Conservation (phyloP, 192 early-diverging fungal species). For the Kappamyces sp. region DNA sequence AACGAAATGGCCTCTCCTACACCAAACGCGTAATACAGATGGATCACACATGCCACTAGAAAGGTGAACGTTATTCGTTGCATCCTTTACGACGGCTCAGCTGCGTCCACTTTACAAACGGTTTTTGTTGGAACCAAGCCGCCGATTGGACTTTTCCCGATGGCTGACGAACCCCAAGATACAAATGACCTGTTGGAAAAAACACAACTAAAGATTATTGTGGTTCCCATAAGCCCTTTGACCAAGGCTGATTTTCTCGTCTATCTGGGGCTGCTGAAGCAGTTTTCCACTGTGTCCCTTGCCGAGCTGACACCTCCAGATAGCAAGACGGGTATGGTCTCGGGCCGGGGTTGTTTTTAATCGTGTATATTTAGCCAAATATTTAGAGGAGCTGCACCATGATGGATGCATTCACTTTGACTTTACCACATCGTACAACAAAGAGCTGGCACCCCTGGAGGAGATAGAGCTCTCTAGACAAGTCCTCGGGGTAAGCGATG, state of each 20-base stretch:
- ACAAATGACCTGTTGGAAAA: not conserved
- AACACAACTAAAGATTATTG: slow-evolving; percentile 48
- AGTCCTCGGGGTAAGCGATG: slow-evolving; percentile 59
- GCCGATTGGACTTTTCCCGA: no score
- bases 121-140: no score
- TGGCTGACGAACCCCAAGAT: not conserved
- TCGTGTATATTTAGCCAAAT: slow-evolving; percentile 20
- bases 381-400: slow-evolving; percentile 31
- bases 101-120: no score
- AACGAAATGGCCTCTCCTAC: no score
- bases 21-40: no score
- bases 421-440: slow-evolving; percentile 60
- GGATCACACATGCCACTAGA: no score
- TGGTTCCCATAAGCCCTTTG: slow-evolving; percentile 65
- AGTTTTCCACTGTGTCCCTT: slow-evolving; percentile 58
- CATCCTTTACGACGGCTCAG: no score
- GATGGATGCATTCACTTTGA: slow-evolving; percentile 68
- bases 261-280: slow-evolving; percentile 59
- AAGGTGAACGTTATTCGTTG: no score
- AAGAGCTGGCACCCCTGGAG: slow-evolving; percentile 65
- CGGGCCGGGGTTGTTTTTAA: slow-evolving; percentile 4
- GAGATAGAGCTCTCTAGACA: slow-evolving; percentile 70
- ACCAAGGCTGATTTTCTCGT: slow-evolving; percentile 55
- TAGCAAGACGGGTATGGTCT: not conserved
- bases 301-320: slow-evolving; percentile 65